Conservation (phyloP, 2,329 filamentous ascomycete species). For the Xylariales sp. region DNA sequence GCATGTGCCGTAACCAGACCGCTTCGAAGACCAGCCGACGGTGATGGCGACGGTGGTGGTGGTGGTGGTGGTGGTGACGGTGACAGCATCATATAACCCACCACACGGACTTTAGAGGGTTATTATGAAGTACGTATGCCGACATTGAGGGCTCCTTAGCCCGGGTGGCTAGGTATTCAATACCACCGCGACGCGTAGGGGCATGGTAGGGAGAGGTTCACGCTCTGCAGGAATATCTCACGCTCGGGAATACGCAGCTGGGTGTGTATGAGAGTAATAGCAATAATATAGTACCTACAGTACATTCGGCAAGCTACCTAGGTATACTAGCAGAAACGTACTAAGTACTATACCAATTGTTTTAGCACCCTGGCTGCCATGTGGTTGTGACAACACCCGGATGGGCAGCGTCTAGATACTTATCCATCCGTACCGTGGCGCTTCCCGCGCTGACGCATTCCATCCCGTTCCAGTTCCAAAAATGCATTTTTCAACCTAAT, state of each 20-base stretch:
- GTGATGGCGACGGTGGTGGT: conserved; percentile 12
- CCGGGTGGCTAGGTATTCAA: conserved; percentile 17
- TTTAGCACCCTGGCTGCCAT: conserved; percentile 46
- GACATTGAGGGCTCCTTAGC: conserved; percentile 16
- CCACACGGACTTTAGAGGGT: conserved; percentile 9
- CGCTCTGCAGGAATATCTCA: conserved; percentile 41
- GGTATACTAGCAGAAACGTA: conserved; percentile 8
- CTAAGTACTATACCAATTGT: conserved; percentile 2
- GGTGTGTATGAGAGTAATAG: background rate
- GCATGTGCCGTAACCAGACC: conserved; percentile 27
- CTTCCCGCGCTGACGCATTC: conserved; percentile 29
- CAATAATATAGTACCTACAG: too few relatives aligned
- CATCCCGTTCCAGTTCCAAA: conserved; percentile 10
- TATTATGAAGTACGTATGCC: conserved; percentile 3
- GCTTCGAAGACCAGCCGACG: background rate
- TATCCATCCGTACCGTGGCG: conserved; percentile 23
- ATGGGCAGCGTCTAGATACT: conserved; percentile 21
- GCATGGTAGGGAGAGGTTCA: conserved; percentile 37
- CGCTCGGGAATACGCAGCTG: conserved; percentile 19
- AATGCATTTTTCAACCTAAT: conserved; percentile 6
- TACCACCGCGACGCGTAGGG: conserved; percentile 21
- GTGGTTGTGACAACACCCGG: conserved; percentile 43
- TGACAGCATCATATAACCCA: conserved; percentile 17
- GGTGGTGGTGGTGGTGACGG: conserved; percentile 13
- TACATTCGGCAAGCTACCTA: too few relatives aligned